phyloP scores from a whole-genome alignment of 306 rosid genomes.

The Casuarina cunninghamiana region DNA sequence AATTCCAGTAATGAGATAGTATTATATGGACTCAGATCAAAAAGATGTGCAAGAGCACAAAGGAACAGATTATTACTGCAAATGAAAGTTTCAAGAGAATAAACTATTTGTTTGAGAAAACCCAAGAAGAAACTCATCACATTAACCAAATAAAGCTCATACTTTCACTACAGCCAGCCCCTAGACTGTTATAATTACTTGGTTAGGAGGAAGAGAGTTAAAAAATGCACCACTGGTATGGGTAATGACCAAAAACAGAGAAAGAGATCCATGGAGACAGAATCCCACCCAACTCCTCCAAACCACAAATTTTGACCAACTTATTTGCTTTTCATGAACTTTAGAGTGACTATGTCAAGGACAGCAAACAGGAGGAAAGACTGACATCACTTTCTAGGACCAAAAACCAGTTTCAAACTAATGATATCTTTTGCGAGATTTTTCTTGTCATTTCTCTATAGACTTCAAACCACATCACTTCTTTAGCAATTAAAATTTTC shows the following conservation, averaged over 20 bases:
- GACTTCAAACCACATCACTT: neutral
- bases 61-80: neutral
- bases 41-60: neutral
- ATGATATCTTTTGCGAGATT: neutral
- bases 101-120: neutral
- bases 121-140: neutral
- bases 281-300: neutral
- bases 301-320: neutral
- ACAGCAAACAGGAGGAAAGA: neutral
- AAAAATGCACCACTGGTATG: neutral
- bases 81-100: neutral
- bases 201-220: neutral
- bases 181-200: neutral
- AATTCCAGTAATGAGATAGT: neutral
- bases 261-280: neutral
- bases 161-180: neutral
- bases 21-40: conserved; percentile 16
- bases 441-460: neutral
- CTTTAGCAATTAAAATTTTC: neutral
- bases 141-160: neutral
- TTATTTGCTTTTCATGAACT: neutral
- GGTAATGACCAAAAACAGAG: neutral
- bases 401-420: neutral
- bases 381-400: neutral
- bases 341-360: neutral